Evolutionary conservation across 23 red algal genomes (phyloP).

Genomic region (Chondrus crispus): DNA sequence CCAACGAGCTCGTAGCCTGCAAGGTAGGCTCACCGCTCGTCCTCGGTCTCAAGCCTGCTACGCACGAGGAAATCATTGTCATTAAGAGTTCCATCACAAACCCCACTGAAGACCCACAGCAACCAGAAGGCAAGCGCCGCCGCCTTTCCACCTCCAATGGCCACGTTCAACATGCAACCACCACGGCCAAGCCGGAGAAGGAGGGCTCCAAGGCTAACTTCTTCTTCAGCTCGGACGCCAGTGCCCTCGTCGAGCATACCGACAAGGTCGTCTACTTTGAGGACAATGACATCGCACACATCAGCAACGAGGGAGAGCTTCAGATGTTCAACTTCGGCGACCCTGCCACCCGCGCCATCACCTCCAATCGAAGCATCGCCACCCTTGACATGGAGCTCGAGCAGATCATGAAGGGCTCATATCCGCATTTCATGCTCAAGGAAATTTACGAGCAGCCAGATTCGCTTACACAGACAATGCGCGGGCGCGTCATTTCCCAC

Average conservation of each 20-base stretch:
- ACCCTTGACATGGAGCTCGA: constrained; percentile 95
- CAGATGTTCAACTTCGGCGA: constrained; percentile 78
- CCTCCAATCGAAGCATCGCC: constrained; percentile 67
- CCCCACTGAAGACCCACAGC: neutral
- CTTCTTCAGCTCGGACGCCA: constrained; percentile 93
- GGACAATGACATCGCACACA: constrained; percentile 91
- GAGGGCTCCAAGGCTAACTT: neutral
- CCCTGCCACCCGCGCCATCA: constrained; percentile 46
- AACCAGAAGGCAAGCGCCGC: neutral
- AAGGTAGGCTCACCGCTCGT: constrained; percentile 95
- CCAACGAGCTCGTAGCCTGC: constrained; percentile 88
- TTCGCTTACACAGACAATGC: constrained; percentile 80
- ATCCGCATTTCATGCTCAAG: constrained; percentile 97
- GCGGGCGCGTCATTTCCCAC: constrained; percentile 66
- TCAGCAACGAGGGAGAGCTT: constrained; percentile 59
- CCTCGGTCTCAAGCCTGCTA: constrained; percentile 72
- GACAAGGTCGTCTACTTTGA: constrained; percentile 93
- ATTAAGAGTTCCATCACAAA: constrained; percentile 22
- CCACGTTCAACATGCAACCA: neutral
- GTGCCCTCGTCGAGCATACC: constrained; percentile 92
- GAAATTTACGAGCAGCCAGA: constrained; percentile 99
- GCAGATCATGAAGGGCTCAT: constrained; percentile 92
- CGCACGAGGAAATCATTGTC: constrained; percentile 24
- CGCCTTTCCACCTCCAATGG: neutral
- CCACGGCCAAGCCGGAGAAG: neutral